Evolutionary conservation across 163 green algal species (phyloP), one percentile per base, ranked within the genome.

Genomic region (Chlorella variabilis): DNA sequence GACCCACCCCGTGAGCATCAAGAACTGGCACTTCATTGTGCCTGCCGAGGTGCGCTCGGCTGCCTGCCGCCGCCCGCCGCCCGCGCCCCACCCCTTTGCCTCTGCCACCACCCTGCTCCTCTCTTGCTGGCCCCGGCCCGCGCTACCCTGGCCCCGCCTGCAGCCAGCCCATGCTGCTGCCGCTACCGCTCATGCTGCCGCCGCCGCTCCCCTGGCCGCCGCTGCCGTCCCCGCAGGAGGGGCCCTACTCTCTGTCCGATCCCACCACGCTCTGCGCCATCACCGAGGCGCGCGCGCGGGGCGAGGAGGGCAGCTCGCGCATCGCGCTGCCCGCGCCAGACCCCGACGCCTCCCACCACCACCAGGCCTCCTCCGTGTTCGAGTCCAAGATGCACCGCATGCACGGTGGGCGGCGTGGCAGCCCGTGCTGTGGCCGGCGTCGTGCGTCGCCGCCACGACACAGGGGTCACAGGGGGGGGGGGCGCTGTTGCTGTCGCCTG

Each of bases 21-120:
- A 82, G 36, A 84, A 87, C n/a, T 98, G 95, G 73, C 96, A 99
- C 86, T 98, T 99, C 73, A 94, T 99, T 56, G 70, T 99, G 3
- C 94, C 95, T 1, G 78, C 85, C 29, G 78, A 83, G 78, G 85
- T 79, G 63, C 4, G 59, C n/a, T n/a, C n/a, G n/a, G n/a, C n/a
- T 38, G 4, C 66, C 13, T 21, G 36, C 17, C 31, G n/a, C 3
- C 11, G 33, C 2, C 51, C n/a, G 17, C 4, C 31, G 39, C 56
- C 41, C 31, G 0, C 67, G 42, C 4, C 29, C 5, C 6, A 6
- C 6, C 5, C 29, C 61, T 69, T 17, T 8, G 29, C 11, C 7
- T n/a, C 18, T 23, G 61, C 61, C 29, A 42, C 2, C 61, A 23
- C 29, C 13, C 31, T 42, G 7, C 31, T 42, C 29, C 33, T 6